Evolutionary conservation across 1,284 basidiomycete species (phyloP).

Genomic region (Neotropicomus parvogracilis): DNA sequence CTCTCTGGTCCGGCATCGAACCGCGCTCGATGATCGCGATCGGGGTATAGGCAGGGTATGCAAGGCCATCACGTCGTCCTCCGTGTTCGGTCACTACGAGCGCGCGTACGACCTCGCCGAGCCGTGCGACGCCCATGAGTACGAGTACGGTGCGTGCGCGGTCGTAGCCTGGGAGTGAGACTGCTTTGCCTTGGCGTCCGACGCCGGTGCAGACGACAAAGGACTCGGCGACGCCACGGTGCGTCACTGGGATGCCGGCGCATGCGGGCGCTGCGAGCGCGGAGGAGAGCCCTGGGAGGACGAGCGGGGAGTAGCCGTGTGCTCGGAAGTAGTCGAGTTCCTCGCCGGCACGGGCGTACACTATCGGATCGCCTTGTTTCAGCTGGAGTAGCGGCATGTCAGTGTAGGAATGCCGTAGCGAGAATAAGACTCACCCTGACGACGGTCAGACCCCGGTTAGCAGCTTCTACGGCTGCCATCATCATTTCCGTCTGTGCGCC

Average conservation of each 20-base stretch:
- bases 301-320: conserved; percentile 77
- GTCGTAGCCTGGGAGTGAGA: conserved; percentile 84
- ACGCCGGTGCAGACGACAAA: conserved; percentile 93
- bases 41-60: conserved; percentile 76
- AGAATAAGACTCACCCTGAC: conserved; percentile 55
- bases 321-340: conserved; percentile 90
- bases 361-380: conserved; percentile 95
- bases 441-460: conserved; percentile 76
- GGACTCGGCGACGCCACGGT: conserved; percentile 89
- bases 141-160: conserved; percentile 78
- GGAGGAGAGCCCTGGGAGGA: conserved; percentile 88
- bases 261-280: conserved; percentile 88
- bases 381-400: conserved; percentile 46
- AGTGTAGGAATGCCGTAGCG: neutral
- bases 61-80: conserved; percentile 46
- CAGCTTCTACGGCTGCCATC: conserved; percentile 74
- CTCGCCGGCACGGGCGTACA: conserved; percentile 93
- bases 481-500: conserved; percentile 65
- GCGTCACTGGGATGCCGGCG: conserved; percentile 90
- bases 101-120: conserved; percentile 68
- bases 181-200: conserved; percentile 81
- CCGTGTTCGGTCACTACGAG: conserved; percentile 36
- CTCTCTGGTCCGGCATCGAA: conserved; percentile 87
- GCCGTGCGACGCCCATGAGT: conserved; percentile 92
- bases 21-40: conserved; percentile 94